Conservation (phyloP, 2,329 filamentous ascomycete genomes). For the Aspergillus novofumigatus region DNA sequence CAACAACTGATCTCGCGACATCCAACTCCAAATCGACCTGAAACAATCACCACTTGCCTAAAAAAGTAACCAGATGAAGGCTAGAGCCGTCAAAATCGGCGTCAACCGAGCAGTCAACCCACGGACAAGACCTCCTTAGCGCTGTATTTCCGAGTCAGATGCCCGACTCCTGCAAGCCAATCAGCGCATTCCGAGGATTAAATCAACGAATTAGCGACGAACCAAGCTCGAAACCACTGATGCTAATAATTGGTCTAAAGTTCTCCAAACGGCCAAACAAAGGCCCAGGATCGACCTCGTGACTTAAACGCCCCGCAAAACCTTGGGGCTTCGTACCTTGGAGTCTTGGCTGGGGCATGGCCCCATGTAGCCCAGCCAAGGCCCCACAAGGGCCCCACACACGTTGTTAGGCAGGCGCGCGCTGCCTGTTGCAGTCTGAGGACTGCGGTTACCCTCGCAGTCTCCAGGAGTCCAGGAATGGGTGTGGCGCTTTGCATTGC, state of each 20-base stretch:
- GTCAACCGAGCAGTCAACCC: background rate
- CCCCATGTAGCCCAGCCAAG: background rate
- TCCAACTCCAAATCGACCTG: background rate
- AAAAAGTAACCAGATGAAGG: background rate
- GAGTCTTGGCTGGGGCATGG: background rate
- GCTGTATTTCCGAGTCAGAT: background rate
- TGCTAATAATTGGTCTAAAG: background rate
- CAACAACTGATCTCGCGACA: background rate
- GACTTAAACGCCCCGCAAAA: background rate
- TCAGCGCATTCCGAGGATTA: background rate
- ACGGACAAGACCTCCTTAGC: background rate
- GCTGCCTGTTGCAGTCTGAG: background rate
- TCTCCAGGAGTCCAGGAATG: background rate
- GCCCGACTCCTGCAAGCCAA: background rate
- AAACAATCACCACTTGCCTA: background rate
- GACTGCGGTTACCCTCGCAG: background rate
- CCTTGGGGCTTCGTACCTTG: background rate
- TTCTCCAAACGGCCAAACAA: background rate
- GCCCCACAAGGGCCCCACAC: background rate
- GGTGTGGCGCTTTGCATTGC: background rate
- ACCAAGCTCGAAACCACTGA: background rate
- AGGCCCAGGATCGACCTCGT: background rate
- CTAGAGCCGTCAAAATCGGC: background rate
- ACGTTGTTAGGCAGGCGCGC: background rate
- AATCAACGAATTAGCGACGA: background rate